phyloP scores from a whole-genome alignment of 768 basidiomycete genomes.

The Phylloporus sp. region DNA sequence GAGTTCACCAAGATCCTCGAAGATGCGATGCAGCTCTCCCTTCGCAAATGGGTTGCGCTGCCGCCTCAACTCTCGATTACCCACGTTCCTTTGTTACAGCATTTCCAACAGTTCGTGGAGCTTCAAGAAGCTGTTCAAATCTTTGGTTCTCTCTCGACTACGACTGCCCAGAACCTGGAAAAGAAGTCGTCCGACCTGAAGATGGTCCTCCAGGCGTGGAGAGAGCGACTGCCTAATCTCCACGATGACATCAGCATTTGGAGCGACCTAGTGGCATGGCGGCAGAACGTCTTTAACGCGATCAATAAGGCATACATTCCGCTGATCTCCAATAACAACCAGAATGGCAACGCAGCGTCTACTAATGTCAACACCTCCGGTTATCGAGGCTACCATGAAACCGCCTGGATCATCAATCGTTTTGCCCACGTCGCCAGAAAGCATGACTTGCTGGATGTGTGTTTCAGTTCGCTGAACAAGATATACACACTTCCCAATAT shows the following conservation, averaged over 20 bases:
- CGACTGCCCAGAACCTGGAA: constrained; percentile 84
- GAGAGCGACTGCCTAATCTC: constrained; percentile 90
- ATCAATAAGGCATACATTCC: constrained; percentile 97
- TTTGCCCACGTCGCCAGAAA: constrained; percentile 98
- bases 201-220: constrained; percentile 94
- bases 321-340: constrained; percentile 61
- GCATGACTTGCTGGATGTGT: constrained; percentile 93
- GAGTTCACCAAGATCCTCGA: constrained; percentile 89
- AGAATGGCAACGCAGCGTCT: constrained; percentile 44
- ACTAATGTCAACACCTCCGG: constrained; percentile 76
- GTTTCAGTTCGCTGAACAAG: constrained; percentile 89
- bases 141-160: constrained; percentile 83
- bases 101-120: constrained; percentile 99
- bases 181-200: constrained; percentile 94
- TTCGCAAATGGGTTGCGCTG: constrained; percentile 92
- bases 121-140: constrained; percentile 94
- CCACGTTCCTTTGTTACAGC: constrained; percentile 90
- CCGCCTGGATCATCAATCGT: constrained; percentile 99
- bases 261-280: constrained; percentile 99
- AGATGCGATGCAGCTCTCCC: constrained; percentile 92
- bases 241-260: constrained; percentile 98
- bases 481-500: constrained; percentile 99
- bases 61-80: constrained; percentile 85
- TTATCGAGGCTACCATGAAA: constrained; percentile 97
- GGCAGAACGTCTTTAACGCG: constrained; percentile 95